phyloP scores from a whole-genome alignment of 140 eudicot species.

The Senecio squalidus region DNA sequence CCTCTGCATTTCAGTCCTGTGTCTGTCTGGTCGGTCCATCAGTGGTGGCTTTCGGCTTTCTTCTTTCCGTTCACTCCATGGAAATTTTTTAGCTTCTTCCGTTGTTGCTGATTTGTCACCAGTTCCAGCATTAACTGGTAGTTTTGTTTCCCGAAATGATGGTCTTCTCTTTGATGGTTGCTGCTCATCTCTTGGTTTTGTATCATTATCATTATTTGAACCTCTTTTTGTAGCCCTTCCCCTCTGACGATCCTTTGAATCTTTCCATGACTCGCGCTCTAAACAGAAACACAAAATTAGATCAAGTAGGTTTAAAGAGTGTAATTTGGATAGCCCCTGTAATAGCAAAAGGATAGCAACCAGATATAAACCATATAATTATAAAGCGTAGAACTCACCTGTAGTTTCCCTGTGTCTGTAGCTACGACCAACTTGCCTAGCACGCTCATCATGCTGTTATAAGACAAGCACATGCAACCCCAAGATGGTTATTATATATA shows the following conservation, averaged over 20 bases:
- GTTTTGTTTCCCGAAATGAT: constrained; percentile 73
- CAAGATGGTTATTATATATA: constrained; percentile 70
- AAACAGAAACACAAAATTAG: not conserved
- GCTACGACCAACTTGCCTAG: constrained; percentile 60
- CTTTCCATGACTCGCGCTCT: constrained; percentile 82
- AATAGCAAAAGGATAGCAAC: constrained; percentile 1
- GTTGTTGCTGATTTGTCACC: constrained; percentile 33
- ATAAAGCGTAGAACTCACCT: constrained; percentile 35
- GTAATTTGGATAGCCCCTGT: not conserved
- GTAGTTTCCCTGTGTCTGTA: constrained; percentile 46
- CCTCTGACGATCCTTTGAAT: constrained; percentile 43
- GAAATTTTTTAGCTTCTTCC: constrained; percentile 21
- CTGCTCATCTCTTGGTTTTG: constrained; percentile 33
- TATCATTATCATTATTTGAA: constrained; percentile 15
- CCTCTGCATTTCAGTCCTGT: constrained; percentile 35
- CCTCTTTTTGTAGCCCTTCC: constrained; percentile 30
- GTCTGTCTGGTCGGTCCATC: constrained; percentile 38
- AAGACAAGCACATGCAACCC: constrained; percentile 83
- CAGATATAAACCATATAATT: not conserved
- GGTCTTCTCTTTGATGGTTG: constrained; percentile 62
- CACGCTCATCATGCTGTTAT: constrained; percentile 90
- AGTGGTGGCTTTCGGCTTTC: constrained; percentile 40
- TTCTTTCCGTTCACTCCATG: constrained; percentile 38
- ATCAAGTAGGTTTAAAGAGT: not conserved
- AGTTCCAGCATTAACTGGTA: constrained; percentile 35